These are phyloP conservation scores for Pestalotiopsis sp. DNA, from an alignment of 2,329 filamentous ascomycete genomes.

Conservation along the genomic window DNA sequence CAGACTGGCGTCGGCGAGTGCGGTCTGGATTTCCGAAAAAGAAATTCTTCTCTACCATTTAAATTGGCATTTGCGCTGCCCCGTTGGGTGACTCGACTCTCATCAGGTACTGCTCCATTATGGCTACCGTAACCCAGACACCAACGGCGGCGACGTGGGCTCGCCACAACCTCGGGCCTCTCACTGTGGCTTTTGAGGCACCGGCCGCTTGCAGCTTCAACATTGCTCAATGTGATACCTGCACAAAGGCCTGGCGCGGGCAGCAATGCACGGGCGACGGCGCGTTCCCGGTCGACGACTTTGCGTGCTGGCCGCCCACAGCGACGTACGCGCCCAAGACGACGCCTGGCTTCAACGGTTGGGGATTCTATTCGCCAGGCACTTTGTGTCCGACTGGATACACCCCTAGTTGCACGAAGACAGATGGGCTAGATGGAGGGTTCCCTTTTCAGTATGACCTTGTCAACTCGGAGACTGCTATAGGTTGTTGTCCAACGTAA, in stretches of 20 bases:
- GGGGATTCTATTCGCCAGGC: background rate
- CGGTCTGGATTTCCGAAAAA: too few relatives aligned
- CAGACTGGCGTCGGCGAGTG: too few relatives aligned
- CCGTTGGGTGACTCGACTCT: too few relatives aligned
- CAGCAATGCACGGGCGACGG: background rate
- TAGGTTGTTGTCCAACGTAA: background rate
- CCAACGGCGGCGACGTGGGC: background rate
- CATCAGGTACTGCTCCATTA: background rate
- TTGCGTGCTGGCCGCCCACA: background rate
- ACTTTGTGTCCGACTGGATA: background rate
- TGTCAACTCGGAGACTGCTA: background rate
- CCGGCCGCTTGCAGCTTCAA: background rate
- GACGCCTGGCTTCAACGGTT: background rate
- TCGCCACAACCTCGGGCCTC: background rate
- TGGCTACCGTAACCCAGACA: background rate
- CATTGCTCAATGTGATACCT: background rate
- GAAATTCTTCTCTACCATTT: too few relatives aligned
- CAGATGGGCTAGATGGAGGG: background rate
- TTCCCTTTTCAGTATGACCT: background rate
- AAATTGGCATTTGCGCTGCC: too few relatives aligned
- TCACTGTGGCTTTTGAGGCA: background rate
- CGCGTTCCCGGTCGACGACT: background rate
- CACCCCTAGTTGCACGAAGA: background rate
- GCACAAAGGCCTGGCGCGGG: background rate
- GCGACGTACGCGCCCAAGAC: background rate